Percentiles rank a stretch among this genome's conserved stretches.
These are phyloP conservation scores for Umbellularia californica DNA, from an alignment of 164 flowering plant genomes.

Conservation along the genomic window DNA sequence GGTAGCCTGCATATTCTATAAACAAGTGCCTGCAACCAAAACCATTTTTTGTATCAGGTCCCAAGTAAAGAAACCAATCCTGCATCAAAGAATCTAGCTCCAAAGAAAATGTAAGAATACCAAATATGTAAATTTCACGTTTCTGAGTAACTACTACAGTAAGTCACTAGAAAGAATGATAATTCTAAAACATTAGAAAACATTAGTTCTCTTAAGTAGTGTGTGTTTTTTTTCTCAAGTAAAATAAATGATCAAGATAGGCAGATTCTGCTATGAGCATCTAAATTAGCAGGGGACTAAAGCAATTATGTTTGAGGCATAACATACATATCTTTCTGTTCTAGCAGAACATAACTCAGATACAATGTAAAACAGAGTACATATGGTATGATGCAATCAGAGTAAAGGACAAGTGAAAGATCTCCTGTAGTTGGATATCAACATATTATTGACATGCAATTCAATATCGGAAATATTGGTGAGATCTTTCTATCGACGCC, in stretches of 20 bases:
- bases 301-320: background rate
- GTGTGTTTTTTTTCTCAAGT: too few species aligned
- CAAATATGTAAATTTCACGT: too few species aligned
- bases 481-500: background rate
- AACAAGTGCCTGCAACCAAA: conserved; percentile 36
- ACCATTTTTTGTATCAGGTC: background rate
- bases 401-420: background rate
- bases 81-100: background rate
- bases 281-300: too few species aligned
- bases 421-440: background rate
- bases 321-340: background rate
- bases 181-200: too few species aligned
- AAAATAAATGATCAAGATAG: too few species aligned
- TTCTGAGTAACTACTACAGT: too few species aligned
- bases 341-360: background rate
- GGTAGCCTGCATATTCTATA: conserved; percentile 53
- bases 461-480: background rate
- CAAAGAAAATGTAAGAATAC: background rate
- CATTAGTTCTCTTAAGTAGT: too few species aligned
- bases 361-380: background rate
- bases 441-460: background rate
- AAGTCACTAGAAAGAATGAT: too few species aligned
- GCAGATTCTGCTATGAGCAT: too few species aligned
- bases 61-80: background rate
- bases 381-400: background rate